These are phyloP conservation scores for Linum trigynum DNA, from an alignment of 345 rosid species.

Conservation along the genomic window DNA sequence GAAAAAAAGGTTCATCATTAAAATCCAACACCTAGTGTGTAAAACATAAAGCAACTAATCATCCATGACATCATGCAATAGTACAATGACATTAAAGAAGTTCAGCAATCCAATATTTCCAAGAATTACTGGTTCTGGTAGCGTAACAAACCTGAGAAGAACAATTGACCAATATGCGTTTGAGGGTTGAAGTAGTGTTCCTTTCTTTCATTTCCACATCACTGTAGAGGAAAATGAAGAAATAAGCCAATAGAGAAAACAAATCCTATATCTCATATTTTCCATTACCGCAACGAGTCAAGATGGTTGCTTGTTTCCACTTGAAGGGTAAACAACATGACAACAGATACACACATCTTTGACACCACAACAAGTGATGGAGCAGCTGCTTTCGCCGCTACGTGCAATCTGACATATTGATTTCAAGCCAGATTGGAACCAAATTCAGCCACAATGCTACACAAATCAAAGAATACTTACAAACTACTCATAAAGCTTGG, in stretches of 20 bases:
- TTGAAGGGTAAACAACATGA: not conserved
- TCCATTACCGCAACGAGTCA: not conserved
- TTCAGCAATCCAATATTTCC: not conserved
- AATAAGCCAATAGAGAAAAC: not conserved
- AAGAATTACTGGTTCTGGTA: not conserved
- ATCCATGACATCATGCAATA: not conserved
- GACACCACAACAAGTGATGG: not conserved
- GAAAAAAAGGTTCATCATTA: not conserved
- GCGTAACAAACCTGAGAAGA: conserved; percentile 55
- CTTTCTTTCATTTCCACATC: conserved; percentile 69
- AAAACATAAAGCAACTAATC: not conserved
- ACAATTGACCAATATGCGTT: conserved; percentile 71
- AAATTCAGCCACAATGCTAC: not conserved
- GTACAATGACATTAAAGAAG: not conserved
- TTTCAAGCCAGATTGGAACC: not conserved
- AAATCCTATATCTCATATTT: not conserved
- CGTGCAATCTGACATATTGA: not conserved
- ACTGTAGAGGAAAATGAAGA: conserved; percentile 16
- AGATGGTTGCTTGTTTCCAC: not conserved
- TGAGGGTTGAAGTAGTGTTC: conserved; percentile 47
- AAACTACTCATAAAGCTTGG: too few relatives aligned
- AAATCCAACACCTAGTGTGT: not conserved
- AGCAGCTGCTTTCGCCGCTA: not conserved
- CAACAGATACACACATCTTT: conserved; percentile 2
- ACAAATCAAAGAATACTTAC: not conserved